Conservation (phyloP, 257 asterid species). For the Gentiana macrophylla region DNA sequence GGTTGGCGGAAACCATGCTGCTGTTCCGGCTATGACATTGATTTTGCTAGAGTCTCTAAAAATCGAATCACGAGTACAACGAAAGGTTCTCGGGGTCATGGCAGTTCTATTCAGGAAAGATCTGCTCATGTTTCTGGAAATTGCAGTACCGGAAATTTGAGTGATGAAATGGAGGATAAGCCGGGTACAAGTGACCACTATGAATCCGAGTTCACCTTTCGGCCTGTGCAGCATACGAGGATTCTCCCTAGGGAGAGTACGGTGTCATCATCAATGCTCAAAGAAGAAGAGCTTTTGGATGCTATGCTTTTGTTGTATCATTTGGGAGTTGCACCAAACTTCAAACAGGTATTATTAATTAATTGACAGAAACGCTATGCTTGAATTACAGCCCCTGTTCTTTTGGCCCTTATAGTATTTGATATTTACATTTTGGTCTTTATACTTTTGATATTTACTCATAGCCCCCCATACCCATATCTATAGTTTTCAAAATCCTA, state of each 20-base stretch:
- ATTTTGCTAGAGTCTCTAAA: slow-evolving; percentile 45
- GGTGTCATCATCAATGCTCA: slow-evolving; percentile 60
- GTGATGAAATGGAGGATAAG: slow-evolving; percentile 74
- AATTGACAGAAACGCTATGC: neutral
- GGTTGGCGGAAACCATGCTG: slow-evolving; percentile 83
- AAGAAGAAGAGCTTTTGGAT: slow-evolving; percentile 95
- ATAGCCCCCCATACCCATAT: no score
- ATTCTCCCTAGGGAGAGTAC: slow-evolving; percentile 45
- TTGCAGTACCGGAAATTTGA: slow-evolving; percentile 65
- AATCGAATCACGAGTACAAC: slow-evolving; percentile 34
- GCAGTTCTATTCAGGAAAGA: slow-evolving; percentile 70
- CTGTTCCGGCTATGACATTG: slow-evolving; percentile 58
- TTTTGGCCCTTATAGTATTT: no score
- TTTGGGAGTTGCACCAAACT: slow-evolving; percentile 93
- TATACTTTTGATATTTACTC: no score
- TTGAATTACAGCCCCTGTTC: no score
- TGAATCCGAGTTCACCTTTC: slow-evolving; percentile 64
- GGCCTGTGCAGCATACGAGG: slow-evolving; percentile 63
- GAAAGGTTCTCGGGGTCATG: slow-evolving; percentile 62
- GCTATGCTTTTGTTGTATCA: slow-evolving; percentile 85
- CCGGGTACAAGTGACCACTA: slow-evolving; percentile 90
- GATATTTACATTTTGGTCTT: no score
- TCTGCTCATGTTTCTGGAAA: slow-evolving; percentile 74
- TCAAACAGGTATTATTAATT: slow-evolving; percentile 66
- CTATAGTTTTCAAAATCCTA: no score